phyloP scores from a whole-genome alignment of 2,329 filamentous ascomycete species.

The Alternaria longipes region DNA sequence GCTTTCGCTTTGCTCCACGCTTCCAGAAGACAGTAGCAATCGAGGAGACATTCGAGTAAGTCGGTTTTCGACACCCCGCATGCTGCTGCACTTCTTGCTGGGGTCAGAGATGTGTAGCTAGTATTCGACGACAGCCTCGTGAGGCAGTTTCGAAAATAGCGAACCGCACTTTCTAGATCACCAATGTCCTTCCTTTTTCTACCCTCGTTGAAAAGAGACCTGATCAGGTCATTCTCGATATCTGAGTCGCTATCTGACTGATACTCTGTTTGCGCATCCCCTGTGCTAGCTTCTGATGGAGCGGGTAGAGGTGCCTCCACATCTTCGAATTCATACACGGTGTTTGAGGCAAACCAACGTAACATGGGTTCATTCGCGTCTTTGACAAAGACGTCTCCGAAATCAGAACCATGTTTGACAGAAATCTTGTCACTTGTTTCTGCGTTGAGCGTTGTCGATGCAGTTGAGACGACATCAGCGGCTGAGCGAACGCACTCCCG shows the following conservation, averaged over 20 bases:
- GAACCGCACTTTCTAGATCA: slow-evolving; percentile 24
- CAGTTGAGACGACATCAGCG: slow-evolving; percentile 34
- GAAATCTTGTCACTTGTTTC: slow-evolving; percentile 23
- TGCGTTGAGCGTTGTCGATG: slow-evolving; percentile 30
- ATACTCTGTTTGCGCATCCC: slow-evolving; percentile 17
- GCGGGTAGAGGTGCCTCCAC: slow-evolving; percentile 15
- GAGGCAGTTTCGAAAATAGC: slow-evolving; percentile 29
- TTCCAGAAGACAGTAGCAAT: slow-evolving; percentile 21
- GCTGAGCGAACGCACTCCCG: slow-evolving; percentile 35
- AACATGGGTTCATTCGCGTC: slow-evolving; percentile 29
- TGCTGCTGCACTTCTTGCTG: slow-evolving; percentile 12
- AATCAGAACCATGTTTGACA: slow-evolving; percentile 30
- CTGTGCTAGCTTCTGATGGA: slow-evolving; percentile 23
- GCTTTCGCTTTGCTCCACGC: slow-evolving; percentile 26
- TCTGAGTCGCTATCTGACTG: slow-evolving; percentile 33
- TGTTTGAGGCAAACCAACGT: slow-evolving; percentile 33
- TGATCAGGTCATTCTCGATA: slow-evolving; percentile 28
- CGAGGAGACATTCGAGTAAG: slow-evolving; percentile 20
- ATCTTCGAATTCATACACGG: slow-evolving; percentile 33
- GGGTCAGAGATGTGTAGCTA: slow-evolving; percentile 17
- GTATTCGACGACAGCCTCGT: slow-evolving; percentile 17
- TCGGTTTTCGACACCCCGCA: slow-evolving; percentile 23
- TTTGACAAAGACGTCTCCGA: slow-evolving; percentile 30
- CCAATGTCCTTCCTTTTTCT: slow-evolving; percentile 24
- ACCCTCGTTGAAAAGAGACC: slow-evolving; percentile 27